Base-by-base conservation (phyloP, 176 grass and related monocot genomes). In the Phoenix roebelenii region DNA sequence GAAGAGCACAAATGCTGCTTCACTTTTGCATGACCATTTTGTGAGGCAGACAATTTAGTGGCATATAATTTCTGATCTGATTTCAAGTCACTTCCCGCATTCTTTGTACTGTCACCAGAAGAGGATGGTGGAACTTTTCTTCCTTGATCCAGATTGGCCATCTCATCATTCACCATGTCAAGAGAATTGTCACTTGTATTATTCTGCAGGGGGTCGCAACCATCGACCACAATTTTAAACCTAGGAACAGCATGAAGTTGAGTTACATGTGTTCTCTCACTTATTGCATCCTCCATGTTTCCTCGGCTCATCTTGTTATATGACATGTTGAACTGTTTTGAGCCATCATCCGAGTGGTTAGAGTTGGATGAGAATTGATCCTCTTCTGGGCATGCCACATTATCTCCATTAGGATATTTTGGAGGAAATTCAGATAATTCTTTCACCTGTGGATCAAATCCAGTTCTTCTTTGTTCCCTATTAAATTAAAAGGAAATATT, bases 321-420 rank as follows among this genome's bases (percentile, higher is more conserved):
- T 52, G 76, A 85, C 77, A 82, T 74, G 57, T 74, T 92, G 67
- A 88, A 82, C 23, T 70, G 73, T 17, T 75, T 76, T 29, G 63
- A 20, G 10, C 51, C 72, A 63, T 58, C 76, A 62, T 80, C 64
- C 58, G 73, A 81, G 71, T 51, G 55, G 52, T 76, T 77, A 67
- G 81, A 82, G n/a, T 77, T 67, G 51, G 75, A 73, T 71, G 74
- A 83, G 25, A 72, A 65, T 39, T 75, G 48, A 54, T 85, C 83
- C 4, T 71, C 77, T 30, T 85, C 78, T 71, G 70, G 71, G 39
- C 72, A 70, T 67, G 72, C 67, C 20, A 80, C 61, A 64, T 9
- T 50, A 72, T 75, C 67, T 68, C 63, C 68, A 22, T 73, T 77
- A 57, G 72, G 65, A 75, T 71, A 67, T 29, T 79, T 59, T 65